Percentiles rank a stretch among this genome's conserved stretches.
These are phyloP conservation scores for Paecilomyces dactylethromorphus DNA, from an alignment of 2,329 filamentous ascomycete genomes.

Conservation along the genomic window DNA sequence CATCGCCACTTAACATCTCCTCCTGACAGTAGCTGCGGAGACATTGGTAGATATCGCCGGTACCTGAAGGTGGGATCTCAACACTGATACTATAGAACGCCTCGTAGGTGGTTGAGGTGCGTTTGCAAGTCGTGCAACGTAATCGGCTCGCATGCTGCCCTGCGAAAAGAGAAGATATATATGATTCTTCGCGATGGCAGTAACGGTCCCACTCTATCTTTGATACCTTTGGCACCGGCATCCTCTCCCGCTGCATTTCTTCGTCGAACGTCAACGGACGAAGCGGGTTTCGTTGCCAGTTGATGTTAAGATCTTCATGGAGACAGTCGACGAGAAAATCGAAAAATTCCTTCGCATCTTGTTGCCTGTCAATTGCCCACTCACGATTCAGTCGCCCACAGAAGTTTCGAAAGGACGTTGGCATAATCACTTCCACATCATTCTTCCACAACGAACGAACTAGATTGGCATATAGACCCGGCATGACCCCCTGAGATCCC, in stretches of 20 bases:
- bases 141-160: conserved; percentile 60
- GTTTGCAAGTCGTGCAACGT: conserved; percentile 54
- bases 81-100: conserved; percentile 66
- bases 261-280: conserved; percentile 53
- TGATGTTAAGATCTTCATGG: conserved; percentile 76
- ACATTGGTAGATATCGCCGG: conserved; percentile 59
- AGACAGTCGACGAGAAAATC: conserved; percentile 74
- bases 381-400: conserved; percentile 57
- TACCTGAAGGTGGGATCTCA: conserved; percentile 58
- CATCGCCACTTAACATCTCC: conserved; percentile 61
- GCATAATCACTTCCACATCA: conserved; percentile 44
- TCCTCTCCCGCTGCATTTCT: conserved; percentile 54
- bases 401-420: conserved; percentile 61
- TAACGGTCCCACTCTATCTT: conserved; percentile 69
- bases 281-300: conserved; percentile 54
- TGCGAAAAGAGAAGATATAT: conserved; percentile 73
- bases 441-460: conserved; percentile 58
- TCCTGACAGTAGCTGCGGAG: conserved; percentile 63
- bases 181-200: conserved; percentile 62
- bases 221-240: conserved; percentile 59
- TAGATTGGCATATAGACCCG: conserved; percentile 56
- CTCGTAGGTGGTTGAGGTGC: conserved; percentile 61
- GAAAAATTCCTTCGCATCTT: conserved; percentile 88
- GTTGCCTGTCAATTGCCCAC: conserved; percentile 71
- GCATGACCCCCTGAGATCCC: conserved; percentile 58